Evolutionary conservation across 2,329 filamentous ascomycete genomes (phyloP).

Genomic region (Tricladium varicosporioides): DNA sequence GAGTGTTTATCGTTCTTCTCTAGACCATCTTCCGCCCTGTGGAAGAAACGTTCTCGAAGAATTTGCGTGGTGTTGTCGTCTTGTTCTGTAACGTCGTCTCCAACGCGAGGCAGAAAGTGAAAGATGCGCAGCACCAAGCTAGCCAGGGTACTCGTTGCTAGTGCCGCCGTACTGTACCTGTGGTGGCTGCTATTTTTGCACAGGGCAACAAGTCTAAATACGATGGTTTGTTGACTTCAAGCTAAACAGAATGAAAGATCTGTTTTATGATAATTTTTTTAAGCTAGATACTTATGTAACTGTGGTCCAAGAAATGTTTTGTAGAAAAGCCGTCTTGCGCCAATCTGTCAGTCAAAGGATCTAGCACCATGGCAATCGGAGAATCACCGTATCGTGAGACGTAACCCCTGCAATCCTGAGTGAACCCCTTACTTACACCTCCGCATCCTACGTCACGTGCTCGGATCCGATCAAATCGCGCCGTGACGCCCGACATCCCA

Average conservation of each 20-base stretch:
- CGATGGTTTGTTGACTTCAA: no score
- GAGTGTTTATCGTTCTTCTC: neutral
- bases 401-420: neutral
- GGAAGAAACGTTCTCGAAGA: neutral
- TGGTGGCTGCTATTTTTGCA: constrained; percentile 12
- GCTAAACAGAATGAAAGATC: no score
- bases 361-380: neutral
- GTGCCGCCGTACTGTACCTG: neutral
- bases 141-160: neutral
- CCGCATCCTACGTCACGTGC: neutral
- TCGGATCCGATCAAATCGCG: neutral
- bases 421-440: neutral
- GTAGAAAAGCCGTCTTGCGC: no score
- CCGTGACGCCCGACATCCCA: neutral
- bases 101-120: neutral
- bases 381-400: neutral
- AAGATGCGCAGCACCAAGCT: neutral
- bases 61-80: neutral
- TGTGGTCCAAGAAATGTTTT: no score
- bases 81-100: constrained; percentile 1
- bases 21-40: neutral
- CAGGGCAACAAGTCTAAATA: constrained; percentile 5
- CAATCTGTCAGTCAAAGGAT: no score
- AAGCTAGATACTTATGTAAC: no score
- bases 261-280: no score